phyloP scores from a whole-genome alignment of 208 protist species.

The Borovskyia barvae region DNA sequence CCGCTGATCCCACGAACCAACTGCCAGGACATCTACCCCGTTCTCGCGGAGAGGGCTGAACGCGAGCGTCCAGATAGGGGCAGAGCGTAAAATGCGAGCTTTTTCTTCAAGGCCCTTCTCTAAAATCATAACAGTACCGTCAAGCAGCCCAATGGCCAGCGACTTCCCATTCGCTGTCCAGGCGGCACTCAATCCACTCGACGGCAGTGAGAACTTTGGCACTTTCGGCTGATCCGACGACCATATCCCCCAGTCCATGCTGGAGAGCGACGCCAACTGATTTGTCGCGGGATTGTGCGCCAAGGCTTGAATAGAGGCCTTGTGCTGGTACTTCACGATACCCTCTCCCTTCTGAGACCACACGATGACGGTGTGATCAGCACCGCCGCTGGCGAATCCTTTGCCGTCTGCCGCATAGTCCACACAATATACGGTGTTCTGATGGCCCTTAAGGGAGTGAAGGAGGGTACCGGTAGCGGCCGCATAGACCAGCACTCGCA shows the following conservation, averaged over 20 bases:
- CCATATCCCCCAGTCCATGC: conserved; percentile 96
- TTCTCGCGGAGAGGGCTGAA: conserved; percentile 92
- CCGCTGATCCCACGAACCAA: conserved; percentile 95
- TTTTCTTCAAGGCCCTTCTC: conserved; percentile 51
- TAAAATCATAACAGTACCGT: conserved; percentile 70
- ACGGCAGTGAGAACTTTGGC: conserved; percentile 80
- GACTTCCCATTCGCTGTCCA: conserved; percentile 95
- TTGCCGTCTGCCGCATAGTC: conserved; percentile 91
- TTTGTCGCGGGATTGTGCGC: conserved; percentile 90
- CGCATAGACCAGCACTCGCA: conserved; percentile 94
- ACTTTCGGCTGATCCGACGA: conserved; percentile 90
- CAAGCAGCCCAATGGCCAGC: conserved; percentile 91
- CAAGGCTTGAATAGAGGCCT: conserved; percentile 93
- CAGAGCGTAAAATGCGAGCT: conserved; percentile 62
- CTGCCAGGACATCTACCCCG: conserved; percentile 88
- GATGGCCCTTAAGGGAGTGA: conserved; percentile 94
- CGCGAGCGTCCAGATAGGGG: conserved; percentile 92
- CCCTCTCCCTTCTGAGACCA: conserved; percentile 94
- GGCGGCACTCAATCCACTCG: conserved; percentile 86
- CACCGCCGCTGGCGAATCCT: conserved; percentile 91
- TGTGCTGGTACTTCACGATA: conserved; percentile 95
- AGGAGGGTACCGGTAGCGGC: conserved; percentile 87
- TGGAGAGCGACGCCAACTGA: conserved; percentile 89
- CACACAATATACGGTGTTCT: conserved; percentile 92
- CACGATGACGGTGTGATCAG: conserved; percentile 95